A percentile compares a stretch with the other conserved stretches of the same genome.
These are phyloP conservation scores for Calocybe indica DNA, from an alignment of 768 basidiomycete genomes.

Conservation along the genomic window DNA sequence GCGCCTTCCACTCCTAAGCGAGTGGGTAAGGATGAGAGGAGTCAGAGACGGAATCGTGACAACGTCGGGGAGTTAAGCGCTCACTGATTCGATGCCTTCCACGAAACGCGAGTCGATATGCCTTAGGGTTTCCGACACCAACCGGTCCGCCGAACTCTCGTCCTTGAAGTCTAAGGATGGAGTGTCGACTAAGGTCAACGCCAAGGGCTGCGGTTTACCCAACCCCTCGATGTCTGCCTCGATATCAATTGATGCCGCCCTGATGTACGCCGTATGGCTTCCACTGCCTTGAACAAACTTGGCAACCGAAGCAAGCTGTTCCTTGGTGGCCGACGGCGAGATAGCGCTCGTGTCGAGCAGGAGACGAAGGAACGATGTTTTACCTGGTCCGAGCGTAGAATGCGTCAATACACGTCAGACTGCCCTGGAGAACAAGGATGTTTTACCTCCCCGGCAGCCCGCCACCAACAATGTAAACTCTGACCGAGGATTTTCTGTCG, in stretches of 20 bases:
- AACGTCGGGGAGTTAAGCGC: constrained; percentile 25
- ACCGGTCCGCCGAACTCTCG: constrained; percentile 55
- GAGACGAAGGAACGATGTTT: constrained; percentile 83
- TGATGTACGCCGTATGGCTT: constrained; percentile 67
- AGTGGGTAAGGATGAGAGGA: constrained; percentile 14
- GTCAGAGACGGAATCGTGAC: constrained; percentile 11
- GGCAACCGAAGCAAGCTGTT: constrained; percentile 75
- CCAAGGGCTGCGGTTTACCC: constrained; percentile 41
- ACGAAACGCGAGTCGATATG: constrained; percentile 69
- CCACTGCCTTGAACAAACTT: constrained; percentile 76
- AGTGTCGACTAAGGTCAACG: constrained; percentile 74
- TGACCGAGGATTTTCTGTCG: constrained; percentile 28
- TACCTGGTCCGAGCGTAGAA: constrained; percentile 48
- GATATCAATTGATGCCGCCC: constrained; percentile 67
- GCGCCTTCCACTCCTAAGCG: constrained; percentile 62
- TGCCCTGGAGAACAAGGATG: neutral
- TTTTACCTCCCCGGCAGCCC: constrained; percentile 62
- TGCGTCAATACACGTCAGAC: neutral
- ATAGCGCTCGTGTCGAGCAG: constrained; percentile 77
- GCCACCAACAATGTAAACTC: constrained; percentile 73
- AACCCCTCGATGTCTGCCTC: constrained; percentile 47
- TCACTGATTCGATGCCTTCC: constrained; percentile 74
- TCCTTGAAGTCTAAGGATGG: constrained; percentile 75
- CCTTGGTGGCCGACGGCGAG: constrained; percentile 54
- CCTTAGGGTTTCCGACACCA: constrained; percentile 60